Conservation (phyloP, 1,284 basidiomycete genomes). For the Ceratobasidium sp. region DNA sequence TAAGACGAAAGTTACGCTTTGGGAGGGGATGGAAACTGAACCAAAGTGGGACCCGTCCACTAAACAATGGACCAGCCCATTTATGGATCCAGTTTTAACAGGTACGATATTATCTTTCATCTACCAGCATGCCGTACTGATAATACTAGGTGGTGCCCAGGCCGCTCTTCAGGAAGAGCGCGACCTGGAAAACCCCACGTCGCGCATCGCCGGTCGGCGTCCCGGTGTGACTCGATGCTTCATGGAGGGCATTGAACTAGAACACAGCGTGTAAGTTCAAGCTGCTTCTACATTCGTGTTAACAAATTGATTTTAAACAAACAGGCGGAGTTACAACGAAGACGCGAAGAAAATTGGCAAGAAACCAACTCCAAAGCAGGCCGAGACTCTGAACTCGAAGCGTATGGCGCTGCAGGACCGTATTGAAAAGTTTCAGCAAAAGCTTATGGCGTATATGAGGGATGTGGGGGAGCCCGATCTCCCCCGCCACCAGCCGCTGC, state of each 20-base stretch:
- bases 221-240: constrained; percentile 1
- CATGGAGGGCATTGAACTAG: constrained; percentile 4
- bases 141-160: too few relatives aligned
- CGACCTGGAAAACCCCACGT: background rate
- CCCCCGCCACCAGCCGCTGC: background rate
- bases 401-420: background rate
- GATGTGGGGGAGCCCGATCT: too few relatives aligned
- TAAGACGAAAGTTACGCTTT: too few relatives aligned
- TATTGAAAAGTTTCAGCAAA: too few relatives aligned
- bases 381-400: background rate
- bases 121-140: too few relatives aligned
- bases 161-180: background rate
- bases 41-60: too few relatives aligned
- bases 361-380: background rate
- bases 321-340: background rate
- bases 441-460: too few relatives aligned
- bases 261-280: constrained; percentile 1
- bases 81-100: too few relatives aligned
- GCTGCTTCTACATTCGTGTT: too few relatives aligned
- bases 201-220: background rate
- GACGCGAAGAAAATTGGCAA: constrained; percentile 1
- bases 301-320: background rate
- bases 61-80: too few relatives aligned
- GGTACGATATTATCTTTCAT: too few relatives aligned
- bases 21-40: too few relatives aligned